Evolutionary conservation across 371 early-diverging fungal genomes (phyloP), one percentile per base, ranked within the genome.

Genomic region (Blakeslea trispora): DNA sequence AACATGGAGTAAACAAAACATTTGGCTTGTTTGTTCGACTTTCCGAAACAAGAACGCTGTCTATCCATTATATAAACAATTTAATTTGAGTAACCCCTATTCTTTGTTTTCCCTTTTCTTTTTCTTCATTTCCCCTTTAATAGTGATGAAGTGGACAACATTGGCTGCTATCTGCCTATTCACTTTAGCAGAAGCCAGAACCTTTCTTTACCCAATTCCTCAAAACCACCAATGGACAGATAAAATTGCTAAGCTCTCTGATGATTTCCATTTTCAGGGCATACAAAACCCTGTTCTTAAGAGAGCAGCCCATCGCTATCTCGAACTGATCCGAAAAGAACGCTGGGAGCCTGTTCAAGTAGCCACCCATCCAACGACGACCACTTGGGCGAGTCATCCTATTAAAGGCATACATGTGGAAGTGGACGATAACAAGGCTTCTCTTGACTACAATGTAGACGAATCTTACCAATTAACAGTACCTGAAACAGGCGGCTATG

Each of bases 381-480:
- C 39, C 47, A 18, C 31, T 48, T 10, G 9, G 5, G 34, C 46
- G 8, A 18, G 47, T 1, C 34, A 48, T 8, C 37, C 64, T 1
- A 56, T 76, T n/a, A 35, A 47, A 1, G 39, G 51, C 15, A 47
- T 79, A 11, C 32, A 58, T 3, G 49, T 81, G 21, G 39, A 35
- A 21, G 74, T 81, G 19, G 44, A 50, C 17, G 64, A 76, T 46
- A 68, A 72, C 46, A n/a, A 48, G 11, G 68, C 44, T 19, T 61
- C 70, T 41, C 71, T 86, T 9, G 73, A 71, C 24, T 39, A 71
- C 8, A 72, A 61, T 45, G 71, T 82, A 7, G 87, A 89, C 61
- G 91, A 91, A 57, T 86, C 88, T 3, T 91, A 91, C 57, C 71
- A 71, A 1, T 73, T 90, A 7, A 71, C 74, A 8, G 77, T 90